Percentiles rank a stretch among this genome's conserved stretches.
Evolutionary conservation across 2,329 filamentous ascomycete genomes (phyloP).

Genomic region (Capronia coronata): DNA sequence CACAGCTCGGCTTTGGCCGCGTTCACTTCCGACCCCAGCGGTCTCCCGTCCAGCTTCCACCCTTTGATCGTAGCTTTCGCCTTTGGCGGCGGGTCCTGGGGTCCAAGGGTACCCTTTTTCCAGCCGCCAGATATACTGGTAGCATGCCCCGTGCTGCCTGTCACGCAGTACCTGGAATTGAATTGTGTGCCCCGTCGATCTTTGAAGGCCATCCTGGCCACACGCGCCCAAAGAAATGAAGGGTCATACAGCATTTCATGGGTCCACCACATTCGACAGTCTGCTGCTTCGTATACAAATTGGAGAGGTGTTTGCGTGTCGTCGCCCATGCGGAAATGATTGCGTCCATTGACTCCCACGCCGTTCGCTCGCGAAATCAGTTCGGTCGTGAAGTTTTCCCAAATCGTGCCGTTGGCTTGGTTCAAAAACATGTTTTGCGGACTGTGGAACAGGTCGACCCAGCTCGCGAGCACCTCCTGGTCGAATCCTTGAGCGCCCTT

Average conservation of each 20-base stretch:
- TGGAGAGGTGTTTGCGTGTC: slow-evolving; percentile 47
- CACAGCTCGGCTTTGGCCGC: slow-evolving; percentile 3
- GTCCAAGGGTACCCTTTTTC: slow-evolving; percentile 19
- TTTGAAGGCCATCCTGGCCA: slow-evolving; percentile 36
- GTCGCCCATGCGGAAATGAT: slow-evolving; percentile 42
- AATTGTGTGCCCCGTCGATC: slow-evolving; percentile 20
- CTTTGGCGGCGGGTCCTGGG: slow-evolving; percentile 16
- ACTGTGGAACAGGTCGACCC: slow-evolving; percentile 14
- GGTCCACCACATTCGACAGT: slow-evolving; percentile 57
- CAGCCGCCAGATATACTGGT: slow-evolving; percentile 24
- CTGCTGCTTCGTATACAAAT: slow-evolving; percentile 55
- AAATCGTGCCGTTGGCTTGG: slow-evolving; percentile 20
- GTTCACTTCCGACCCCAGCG: slow-evolving; percentile 5
- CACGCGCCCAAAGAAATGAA: slow-evolving; percentile 48
- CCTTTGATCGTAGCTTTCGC: slow-evolving; percentile 13
- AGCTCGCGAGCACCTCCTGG: neutral
- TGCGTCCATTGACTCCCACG: slow-evolving; percentile 41
- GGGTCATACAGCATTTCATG: slow-evolving; percentile 48
- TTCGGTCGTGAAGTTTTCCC: slow-evolving; percentile 21
- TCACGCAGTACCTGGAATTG: slow-evolving; percentile 24
- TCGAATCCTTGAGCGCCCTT: slow-evolving; percentile 43
- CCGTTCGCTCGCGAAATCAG: slow-evolving; percentile 25
- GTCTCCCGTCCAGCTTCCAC: slow-evolving; percentile 17
- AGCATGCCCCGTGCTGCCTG: slow-evolving; percentile 20
- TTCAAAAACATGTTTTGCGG: slow-evolving; percentile 9